phyloP scores from a whole-genome alignment of 768 basidiomycete genomes.

The Russula virescens region DNA sequence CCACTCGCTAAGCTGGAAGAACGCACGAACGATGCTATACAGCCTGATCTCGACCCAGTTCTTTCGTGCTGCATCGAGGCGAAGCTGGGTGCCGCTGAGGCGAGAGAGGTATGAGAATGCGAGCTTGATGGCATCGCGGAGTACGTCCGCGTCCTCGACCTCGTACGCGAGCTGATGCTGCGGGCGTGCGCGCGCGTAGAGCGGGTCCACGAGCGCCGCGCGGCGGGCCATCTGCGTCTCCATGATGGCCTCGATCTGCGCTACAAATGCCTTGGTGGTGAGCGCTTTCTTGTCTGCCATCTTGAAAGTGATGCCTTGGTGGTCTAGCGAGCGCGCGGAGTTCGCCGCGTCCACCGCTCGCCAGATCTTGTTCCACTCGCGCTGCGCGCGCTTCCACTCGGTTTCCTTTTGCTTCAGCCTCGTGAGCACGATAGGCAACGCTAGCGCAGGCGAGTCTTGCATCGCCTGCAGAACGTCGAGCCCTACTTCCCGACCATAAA shows the following conservation, averaged over 20 bases:
- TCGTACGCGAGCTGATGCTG: conserved; percentile 77
- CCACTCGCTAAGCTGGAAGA: conserved; percentile 39
- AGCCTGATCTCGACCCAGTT: conserved; percentile 79
- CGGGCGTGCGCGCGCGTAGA: conserved; percentile 54
- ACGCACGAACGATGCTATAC: conserved; percentile 67
- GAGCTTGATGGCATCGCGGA: conserved; percentile 87
- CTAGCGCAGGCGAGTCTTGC: conserved; percentile 85
- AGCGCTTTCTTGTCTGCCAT: conserved; percentile 81
- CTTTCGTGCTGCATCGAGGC: conserved; percentile 65
- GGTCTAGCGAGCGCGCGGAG: conserved; percentile 89
- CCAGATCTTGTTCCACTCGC: conserved; percentile 99
- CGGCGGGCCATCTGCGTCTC: conserved; percentile 77
- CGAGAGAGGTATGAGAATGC: conserved; percentile 89
- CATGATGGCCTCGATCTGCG: conserved; percentile 77
- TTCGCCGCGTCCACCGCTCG: conserved; percentile 93
- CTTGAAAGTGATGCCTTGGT: conserved; percentile 90
- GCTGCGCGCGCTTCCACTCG: conserved; percentile 95
- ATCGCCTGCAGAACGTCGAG: conserved; percentile 78
- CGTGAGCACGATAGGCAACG: conserved; percentile 84
- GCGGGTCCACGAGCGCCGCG: conserved; percentile 50
- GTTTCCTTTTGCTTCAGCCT: conserved; percentile 95
- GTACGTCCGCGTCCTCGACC: conserved; percentile 64
- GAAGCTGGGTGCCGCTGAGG: conserved; percentile 79
- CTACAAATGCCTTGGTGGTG: conserved; percentile 68
- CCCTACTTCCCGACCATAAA: conserved; percentile 85